Percentiles rank a stretch among this genome's conserved stretches.
These are phyloP conservation scores for Ophiostoma ulmi DNA, from an alignment of 2,329 filamentous ascomycete genomes.

Conservation along the genomic window DNA sequence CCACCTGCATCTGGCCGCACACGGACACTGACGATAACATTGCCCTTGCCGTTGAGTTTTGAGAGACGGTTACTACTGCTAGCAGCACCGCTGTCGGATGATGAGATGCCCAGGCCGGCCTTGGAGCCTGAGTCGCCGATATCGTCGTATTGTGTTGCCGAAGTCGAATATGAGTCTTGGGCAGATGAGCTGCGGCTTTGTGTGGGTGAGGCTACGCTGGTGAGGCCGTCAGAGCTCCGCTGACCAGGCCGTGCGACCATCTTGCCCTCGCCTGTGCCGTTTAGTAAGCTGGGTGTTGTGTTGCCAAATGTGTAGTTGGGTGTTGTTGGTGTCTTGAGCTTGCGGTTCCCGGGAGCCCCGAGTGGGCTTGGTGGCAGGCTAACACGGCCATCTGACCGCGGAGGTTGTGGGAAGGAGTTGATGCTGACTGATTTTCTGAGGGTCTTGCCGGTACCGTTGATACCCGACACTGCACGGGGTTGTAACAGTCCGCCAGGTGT, in stretches of 20 bases:
- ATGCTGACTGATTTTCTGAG: constrained; percentile 88
- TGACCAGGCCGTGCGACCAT: constrained; percentile 59
- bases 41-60: constrained; percentile 74
- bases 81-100: constrained; percentile 19
- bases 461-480: constrained; percentile 50
- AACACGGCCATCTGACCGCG: constrained; percentile 57
- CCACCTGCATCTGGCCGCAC: constrained; percentile 75
- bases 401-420: constrained; percentile 87
- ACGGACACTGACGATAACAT: constrained; percentile 91
- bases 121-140: constrained; percentile 50
- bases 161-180: constrained; percentile 87
- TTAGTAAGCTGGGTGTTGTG: constrained; percentile 67
- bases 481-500: constrained; percentile 45
- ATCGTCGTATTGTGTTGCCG: constrained; percentile 83
- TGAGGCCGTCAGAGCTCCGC: constrained; percentile 67
- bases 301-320: constrained; percentile 47
- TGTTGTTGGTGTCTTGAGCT: constrained; percentile 52
- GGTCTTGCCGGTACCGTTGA: constrained; percentile 60
- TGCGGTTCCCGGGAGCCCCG: constrained; percentile 45
- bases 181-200: constrained; percentile 89
- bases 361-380: constrained; percentile 61
- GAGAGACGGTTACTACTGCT: constrained; percentile 44
- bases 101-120: constrained; percentile 30
- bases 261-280: constrained; percentile 72
- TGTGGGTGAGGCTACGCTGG: constrained; percentile 73